Conservation (phyloP, 306 rosid genomes). For the Trifolium dubium region DNA sequence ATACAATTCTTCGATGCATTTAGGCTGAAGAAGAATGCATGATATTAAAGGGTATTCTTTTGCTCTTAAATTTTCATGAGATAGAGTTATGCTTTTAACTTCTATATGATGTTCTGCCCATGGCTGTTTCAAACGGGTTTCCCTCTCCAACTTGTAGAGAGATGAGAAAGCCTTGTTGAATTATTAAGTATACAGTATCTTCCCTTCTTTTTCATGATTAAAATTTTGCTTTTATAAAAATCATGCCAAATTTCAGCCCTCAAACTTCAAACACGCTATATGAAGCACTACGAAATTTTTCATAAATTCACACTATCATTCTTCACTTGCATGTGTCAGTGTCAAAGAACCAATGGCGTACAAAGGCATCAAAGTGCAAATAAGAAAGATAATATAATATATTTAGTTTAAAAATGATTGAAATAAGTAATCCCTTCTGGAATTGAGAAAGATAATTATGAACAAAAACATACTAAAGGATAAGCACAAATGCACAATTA, state of each 20-base stretch:
- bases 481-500: conserved; percentile 21
- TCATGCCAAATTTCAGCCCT: conserved; percentile 29
- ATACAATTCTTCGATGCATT: conserved; percentile 27
- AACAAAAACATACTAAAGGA: conserved; percentile 26
- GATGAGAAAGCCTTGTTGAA: background rate
- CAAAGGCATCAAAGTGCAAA: conserved; percentile 34
- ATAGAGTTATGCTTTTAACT: background rate
- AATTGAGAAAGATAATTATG: conserved; percentile 17
- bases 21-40: background rate
- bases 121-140: conserved; percentile 22
- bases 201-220: conserved; percentile 30
- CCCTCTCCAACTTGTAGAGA: conserved; percentile 31
- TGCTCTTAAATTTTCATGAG: conserved; percentile 13
- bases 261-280: conserved; percentile 16
- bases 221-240: background rate
- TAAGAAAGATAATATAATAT: background rate
- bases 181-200: background rate
- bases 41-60: conserved; percentile 4
- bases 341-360: conserved; percentile 8
- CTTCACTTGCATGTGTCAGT: conserved; percentile 14
- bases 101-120: conserved; percentile 13
- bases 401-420: background rate
- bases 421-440: conserved; percentile 7
- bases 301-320: conserved; percentile 10
- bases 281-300: conserved; percentile 8